phyloP scores from a whole-genome alignment of 1,284 basidiomycete genomes.

The Gastroboletus turbinatus region DNA sequence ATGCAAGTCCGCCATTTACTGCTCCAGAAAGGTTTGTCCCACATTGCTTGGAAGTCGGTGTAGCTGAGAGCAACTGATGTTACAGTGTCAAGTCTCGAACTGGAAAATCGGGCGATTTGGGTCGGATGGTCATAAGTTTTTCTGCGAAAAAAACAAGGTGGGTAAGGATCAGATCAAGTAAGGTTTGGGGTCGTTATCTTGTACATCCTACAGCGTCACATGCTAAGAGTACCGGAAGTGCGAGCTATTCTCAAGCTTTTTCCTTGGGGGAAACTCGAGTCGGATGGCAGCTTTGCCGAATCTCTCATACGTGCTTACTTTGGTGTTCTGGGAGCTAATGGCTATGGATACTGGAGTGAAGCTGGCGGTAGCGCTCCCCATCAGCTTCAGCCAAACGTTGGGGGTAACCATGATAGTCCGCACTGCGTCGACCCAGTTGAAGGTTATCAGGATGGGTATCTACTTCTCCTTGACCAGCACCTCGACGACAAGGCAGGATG shows the following conservation, averaged over 20 bases:
- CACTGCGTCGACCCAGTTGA: constrained; percentile 10
- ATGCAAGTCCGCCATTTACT: constrained; percentile 32
- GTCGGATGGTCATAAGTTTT: constrained; percentile 34
- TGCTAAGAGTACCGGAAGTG: constrained; percentile 34
- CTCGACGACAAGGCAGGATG: constrained; percentile 39
- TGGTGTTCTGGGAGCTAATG: constrained; percentile 38
- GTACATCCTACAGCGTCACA: constrained; percentile 34
- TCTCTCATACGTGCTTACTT: constrained; percentile 38
- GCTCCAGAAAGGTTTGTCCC: constrained; percentile 29
- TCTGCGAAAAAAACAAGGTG: constrained; percentile 40
- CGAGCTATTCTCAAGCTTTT: constrained; percentile 36
- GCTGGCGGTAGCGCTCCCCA: constrained; percentile 36
- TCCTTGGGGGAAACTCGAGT: constrained; percentile 42
- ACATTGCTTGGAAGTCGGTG: not conserved
- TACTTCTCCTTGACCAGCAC: constrained; percentile 31
- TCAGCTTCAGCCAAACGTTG: constrained; percentile 21
- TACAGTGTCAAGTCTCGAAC: constrained; percentile 32
- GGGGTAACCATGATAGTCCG: not conserved
- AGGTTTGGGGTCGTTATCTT: not conserved
- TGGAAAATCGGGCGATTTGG: constrained; percentile 34
- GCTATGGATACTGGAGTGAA: constrained; percentile 40
- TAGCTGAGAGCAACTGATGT: not conserved
- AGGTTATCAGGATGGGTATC: constrained; percentile 34
- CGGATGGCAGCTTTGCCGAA: constrained; percentile 39
- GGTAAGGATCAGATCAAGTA: constrained; percentile 3